Conservation (phyloP, 257 asterid species). For the Gynochthodes officinalis region DNA sequence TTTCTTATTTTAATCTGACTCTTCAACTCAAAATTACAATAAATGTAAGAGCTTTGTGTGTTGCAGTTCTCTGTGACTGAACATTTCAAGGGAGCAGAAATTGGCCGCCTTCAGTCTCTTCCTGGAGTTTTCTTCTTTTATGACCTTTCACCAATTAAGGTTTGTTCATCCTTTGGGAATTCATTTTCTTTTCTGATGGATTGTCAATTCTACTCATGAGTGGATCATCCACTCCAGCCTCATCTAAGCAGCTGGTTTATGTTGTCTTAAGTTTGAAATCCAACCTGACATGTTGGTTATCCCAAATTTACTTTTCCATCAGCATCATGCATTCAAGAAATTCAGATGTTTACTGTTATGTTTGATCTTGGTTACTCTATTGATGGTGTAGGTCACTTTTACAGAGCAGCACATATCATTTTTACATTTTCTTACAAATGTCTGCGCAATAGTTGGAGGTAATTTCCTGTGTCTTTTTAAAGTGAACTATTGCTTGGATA, state of each 20-base stretch:
- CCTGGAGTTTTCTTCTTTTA: slow-evolving; percentile 94
- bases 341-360: neutral
- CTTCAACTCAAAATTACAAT: slow-evolving; percentile 15
- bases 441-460: slow-evolving; percentile 98
- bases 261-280: neutral
- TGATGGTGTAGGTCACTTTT: slow-evolving; percentile 69
- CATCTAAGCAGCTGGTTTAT: neutral
- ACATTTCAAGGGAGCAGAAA: slow-evolving; percentile 70
- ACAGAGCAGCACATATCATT: slow-evolving; percentile 71
- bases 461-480: slow-evolving; percentile 7
- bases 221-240: neutral
- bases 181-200: neutral
- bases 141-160: slow-evolving; percentile 98
- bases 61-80: slow-evolving; percentile 97
- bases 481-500: neutral
- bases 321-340: neutral
- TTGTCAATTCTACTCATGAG: neutral
- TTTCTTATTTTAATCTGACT: neutral
- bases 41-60: slow-evolving; percentile 24
- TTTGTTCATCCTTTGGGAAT: slow-evolving; percentile 17
- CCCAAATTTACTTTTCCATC: slow-evolving; percentile 1
- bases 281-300: neutral
- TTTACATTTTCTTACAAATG: slow-evolving; percentile 88
- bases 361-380: slow-evolving; percentile 1
- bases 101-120: slow-evolving; percentile 63